phyloP scores from a whole-genome alignment of 1,284 basidiomycete species.

The Cryptococcus sp. region DNA sequence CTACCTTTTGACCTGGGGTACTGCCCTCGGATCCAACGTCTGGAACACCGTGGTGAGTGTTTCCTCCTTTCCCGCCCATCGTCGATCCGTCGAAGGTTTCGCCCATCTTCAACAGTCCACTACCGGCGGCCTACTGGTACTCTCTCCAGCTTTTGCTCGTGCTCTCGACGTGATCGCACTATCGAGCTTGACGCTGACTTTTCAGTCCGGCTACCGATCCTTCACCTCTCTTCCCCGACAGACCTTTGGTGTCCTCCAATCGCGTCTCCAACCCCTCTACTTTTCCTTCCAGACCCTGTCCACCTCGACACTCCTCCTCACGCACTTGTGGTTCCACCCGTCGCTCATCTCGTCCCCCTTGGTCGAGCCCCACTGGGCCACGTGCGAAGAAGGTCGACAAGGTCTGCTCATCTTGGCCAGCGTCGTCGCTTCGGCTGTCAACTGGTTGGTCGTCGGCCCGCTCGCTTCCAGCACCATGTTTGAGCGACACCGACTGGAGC shows the following conservation, averaged over 20 bases:
- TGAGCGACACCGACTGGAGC: slow-evolving; percentile 64
- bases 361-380: slow-evolving; percentile 49
- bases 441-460: slow-evolving; percentile 42
- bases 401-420: slow-evolving; percentile 58
- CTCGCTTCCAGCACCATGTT: slow-evolving; percentile 55
- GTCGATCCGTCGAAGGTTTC: too few species aligned
- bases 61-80: too few species aligned
- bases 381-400: slow-evolving; percentile 60
- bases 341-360: slow-evolving; percentile 49
- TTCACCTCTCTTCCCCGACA: slow-evolving; percentile 51
- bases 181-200: too few species aligned
- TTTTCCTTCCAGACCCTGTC: slow-evolving; percentile 59
- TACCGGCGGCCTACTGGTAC: too few species aligned
- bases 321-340: slow-evolving; percentile 63
- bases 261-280: slow-evolving; percentile 67
- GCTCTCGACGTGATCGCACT: not conserved
- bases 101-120: too few species aligned
- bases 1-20: slow-evolving; percentile 47
- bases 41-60: slow-evolving; percentile 40
- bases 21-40: slow-evolving; percentile 42
- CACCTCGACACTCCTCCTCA: slow-evolving; percentile 55
- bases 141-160: not conserved
- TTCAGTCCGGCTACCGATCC: slow-evolving; percentile 26
- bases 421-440: slow-evolving; percentile 52
- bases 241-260: slow-evolving; percentile 70